Evolutionary conservation across 768 basidiomycete species (phyloP).

Genomic region (Mrakia gelida): DNA sequence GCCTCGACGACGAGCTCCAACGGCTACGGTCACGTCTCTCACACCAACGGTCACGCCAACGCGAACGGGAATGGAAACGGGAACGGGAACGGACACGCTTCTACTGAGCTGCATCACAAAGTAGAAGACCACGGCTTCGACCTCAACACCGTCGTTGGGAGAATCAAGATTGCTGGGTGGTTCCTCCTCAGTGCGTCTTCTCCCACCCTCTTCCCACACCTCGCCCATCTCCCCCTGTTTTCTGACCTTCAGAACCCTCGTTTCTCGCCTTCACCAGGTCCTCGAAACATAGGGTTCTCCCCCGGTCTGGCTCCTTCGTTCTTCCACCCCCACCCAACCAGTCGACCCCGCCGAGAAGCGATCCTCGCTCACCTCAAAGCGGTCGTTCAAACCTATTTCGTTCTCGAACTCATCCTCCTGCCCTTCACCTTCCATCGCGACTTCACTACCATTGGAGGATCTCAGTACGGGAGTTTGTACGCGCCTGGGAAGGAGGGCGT

Average conservation of each 20-base stretch:
- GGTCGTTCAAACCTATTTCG: slow-evolving; percentile 18
- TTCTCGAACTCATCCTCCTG: slow-evolving; percentile 22
- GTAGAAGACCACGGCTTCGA: slow-evolving; percentile 9
- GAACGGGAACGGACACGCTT: not conserved
- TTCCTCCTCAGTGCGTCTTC: slow-evolving; percentile 14
- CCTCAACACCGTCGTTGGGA: slow-evolving; percentile 1
- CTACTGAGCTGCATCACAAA: not conserved
- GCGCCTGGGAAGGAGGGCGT: not conserved
- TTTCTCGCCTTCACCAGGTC: not conserved
- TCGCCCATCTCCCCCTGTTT: not conserved
- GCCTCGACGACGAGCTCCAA: not conserved
- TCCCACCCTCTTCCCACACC: too few species aligned
- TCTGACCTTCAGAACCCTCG: not conserved
- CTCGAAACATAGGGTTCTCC: slow-evolving; percentile 28
- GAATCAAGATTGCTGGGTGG: slow-evolving; percentile 6
- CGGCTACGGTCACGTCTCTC: not conserved
- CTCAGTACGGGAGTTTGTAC: slow-evolving; percentile 16
- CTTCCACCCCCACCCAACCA: slow-evolving; percentile 14
- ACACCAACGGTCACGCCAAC: not conserved
- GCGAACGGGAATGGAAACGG: too few species aligned
- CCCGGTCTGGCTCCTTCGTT: slow-evolving; percentile 22
- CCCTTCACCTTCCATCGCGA: slow-evolving; percentile 23
- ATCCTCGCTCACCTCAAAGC: not conserved
- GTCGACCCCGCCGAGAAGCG: slow-evolving; percentile 4
- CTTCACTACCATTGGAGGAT: slow-evolving; percentile 7